Evolutionary conservation across 2,329 filamentous ascomycete genomes (phyloP).

Genomic region (Tolypocladium sp.): DNA sequence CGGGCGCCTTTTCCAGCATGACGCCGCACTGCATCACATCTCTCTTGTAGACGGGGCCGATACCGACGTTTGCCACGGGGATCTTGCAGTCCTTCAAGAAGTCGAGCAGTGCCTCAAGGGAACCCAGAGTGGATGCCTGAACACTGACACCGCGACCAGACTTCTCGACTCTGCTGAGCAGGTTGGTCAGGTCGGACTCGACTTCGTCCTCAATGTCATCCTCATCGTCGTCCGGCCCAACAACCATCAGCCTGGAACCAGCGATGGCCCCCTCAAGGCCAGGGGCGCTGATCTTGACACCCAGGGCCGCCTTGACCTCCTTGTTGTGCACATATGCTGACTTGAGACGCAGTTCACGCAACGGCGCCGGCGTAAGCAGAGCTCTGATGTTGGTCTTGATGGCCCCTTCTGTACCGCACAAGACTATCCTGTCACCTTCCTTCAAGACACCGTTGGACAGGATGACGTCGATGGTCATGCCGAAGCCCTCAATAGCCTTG

Average conservation of each 20-base stretch:
- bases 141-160: slow-evolving; percentile 92
- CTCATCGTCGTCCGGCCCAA: slow-evolving; percentile 91
- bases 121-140: slow-evolving; percentile 94
- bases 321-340: slow-evolving; percentile 98
- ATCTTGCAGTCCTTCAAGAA: slow-evolving; percentile 96
- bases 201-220: slow-evolving; percentile 95
- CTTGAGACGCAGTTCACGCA: slow-evolving; percentile 92
- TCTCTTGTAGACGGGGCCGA: slow-evolving; percentile 95
- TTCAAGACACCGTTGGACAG: slow-evolving; percentile 89
- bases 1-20: slow-evolving; percentile 92
- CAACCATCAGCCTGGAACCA: slow-evolving; percentile 87
- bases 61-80: slow-evolving; percentile 92
- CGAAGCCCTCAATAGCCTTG: slow-evolving; percentile 97
- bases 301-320: slow-evolving; percentile 94
- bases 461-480: slow-evolving; percentile 97
- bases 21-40: slow-evolving; percentile 92
- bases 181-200: slow-evolving; percentile 83
- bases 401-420: slow-evolving; percentile 93
- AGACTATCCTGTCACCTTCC: slow-evolving; percentile 88
- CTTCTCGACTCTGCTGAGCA: slow-evolving; percentile 87
- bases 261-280: slow-evolving; percentile 94
- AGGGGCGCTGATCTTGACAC: slow-evolving; percentile 97
- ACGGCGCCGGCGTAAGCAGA: slow-evolving; percentile 80
- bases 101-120: slow-evolving; percentile 88
- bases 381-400: slow-evolving; percentile 95